Conservation (phyloP, 257 asterid genomes). For the Solanum rostratum region DNA sequence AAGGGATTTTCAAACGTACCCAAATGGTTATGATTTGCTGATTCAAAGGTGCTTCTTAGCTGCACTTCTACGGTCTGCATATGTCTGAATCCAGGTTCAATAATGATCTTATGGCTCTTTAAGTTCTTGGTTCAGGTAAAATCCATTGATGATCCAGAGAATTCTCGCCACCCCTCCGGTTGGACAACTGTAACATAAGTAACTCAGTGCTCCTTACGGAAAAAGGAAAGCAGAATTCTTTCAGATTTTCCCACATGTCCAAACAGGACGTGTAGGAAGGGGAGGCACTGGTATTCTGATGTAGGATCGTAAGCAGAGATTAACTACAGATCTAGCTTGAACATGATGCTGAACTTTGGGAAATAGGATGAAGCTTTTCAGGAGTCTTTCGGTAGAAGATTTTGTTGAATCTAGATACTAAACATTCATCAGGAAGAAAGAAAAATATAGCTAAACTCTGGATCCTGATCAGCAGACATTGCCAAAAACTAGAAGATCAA, state of each 20-base stretch:
- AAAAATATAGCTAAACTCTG: background rate
- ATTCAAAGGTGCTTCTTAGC: background rate
- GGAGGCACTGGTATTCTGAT: background rate
- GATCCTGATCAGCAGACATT: background rate
- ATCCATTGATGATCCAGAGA: background rate
- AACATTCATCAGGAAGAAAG: background rate
- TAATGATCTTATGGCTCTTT: background rate
- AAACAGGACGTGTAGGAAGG: background rate
- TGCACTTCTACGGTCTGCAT: background rate
- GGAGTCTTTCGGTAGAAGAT: background rate
- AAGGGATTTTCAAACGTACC: background rate
- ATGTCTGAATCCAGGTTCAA: background rate
- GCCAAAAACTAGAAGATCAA: background rate
- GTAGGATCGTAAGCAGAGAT: background rate
- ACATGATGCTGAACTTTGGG: background rate
- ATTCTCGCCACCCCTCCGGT: background rate
- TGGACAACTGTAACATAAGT: background rate
- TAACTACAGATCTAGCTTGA: background rate
- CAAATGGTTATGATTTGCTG: background rate
- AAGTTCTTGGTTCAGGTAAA: background rate
- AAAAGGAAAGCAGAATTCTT: background rate
- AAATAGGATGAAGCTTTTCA: background rate
- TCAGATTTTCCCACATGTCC: background rate
- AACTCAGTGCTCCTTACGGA: background rate
- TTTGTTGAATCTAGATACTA: background rate